phyloP scores from a whole-genome alignment of 306 rosid genomes.

The Pyrus bretschneideri region DNA sequence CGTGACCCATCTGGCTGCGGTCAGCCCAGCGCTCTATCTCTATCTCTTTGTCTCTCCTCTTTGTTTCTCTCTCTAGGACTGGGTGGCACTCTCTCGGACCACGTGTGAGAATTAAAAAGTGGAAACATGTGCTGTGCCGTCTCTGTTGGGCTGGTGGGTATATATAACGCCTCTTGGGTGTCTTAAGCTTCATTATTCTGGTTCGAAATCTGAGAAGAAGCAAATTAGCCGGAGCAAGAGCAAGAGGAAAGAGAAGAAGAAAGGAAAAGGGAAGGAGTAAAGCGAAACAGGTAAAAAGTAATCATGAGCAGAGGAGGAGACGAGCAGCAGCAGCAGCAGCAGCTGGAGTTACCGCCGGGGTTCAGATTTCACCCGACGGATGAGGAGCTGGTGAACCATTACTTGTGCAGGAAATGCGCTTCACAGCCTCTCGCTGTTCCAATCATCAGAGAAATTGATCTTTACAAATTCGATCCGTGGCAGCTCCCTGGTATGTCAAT shows the following conservation, averaged over 20 bases:
- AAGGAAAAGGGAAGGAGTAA: not conserved
- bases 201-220: not conserved
- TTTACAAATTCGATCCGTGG: constrained; percentile 92
- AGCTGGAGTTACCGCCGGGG: constrained; percentile 68
- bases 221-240: too few species aligned
- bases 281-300: not conserved
- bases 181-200: not conserved
- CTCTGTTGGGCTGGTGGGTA: not conserved
- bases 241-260: not conserved
- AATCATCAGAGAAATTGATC: constrained; percentile 76
- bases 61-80: not conserved
- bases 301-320: constrained; percentile 35
- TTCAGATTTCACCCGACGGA: constrained; percentile 97
- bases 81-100: constrained; percentile 4
- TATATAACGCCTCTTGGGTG: constrained; percentile 7
- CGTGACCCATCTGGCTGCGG: constrained; percentile 14
- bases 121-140: not conserved
- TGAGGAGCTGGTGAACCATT: constrained; percentile 75
- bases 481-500: constrained; percentile 60
- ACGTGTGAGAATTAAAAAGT: constrained; percentile 23
- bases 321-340: too few species aligned
- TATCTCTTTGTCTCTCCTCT: not conserved
- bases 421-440: constrained; percentile 56
- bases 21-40: not conserved
- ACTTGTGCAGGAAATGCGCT: constrained; percentile 71